Percentiles rank a stretch among this genome's conserved stretches.
Conservation (phyloP, 2,329 filamentous ascomycete genomes). For the Trichoderma guizhouense region DNA sequence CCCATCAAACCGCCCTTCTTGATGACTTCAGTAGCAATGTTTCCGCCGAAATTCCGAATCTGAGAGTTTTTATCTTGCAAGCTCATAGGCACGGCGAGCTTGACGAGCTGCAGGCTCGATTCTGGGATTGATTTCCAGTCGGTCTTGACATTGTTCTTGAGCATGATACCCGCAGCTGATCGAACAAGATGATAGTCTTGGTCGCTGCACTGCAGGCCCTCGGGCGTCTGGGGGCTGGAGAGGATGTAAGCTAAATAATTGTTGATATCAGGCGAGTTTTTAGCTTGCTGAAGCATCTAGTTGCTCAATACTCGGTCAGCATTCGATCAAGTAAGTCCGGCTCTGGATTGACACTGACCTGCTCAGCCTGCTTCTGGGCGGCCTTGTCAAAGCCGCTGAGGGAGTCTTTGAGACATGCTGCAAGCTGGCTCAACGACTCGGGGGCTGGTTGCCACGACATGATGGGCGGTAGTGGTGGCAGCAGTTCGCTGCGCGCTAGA, state of each 20-base stretch:
- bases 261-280: slow-evolving; percentile 85
- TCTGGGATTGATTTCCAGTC: slow-evolving; percentile 74
- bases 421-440: slow-evolving; percentile 84
- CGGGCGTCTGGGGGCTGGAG: slow-evolving; percentile 63
- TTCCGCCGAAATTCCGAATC: slow-evolving; percentile 86
- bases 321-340: background rate
- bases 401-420: slow-evolving; percentile 85
- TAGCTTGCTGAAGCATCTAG: slow-evolving; percentile 91
- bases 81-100: slow-evolving; percentile 71
- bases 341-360: slow-evolving; percentile 53
- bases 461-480: slow-evolving; percentile 29
- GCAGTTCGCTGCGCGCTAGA: slow-evolving; percentile 22
- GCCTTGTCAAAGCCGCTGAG: slow-evolving; percentile 76
- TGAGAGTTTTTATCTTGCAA: slow-evolving; percentile 78
- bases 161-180: slow-evolving; percentile 84
- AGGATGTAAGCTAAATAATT: slow-evolving; percentile 95
- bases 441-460: slow-evolving; percentile 94
- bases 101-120: slow-evolving; percentile 70
- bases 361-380: slow-evolving; percentile 85
- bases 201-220: slow-evolving; percentile 56
- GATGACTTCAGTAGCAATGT: slow-evolving; percentile 90
- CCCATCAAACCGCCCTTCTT: slow-evolving; percentile 77
- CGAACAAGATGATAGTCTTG: slow-evolving; percentile 72
- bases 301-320: slow-evolving; percentile 17
- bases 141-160: slow-evolving; percentile 87